Evolutionary conservation across 1,284 basidiomycete genomes (phyloP), one percentile per base, ranked within the genome.

Genomic region (Mycosarcoma mackinlayi): DNA sequence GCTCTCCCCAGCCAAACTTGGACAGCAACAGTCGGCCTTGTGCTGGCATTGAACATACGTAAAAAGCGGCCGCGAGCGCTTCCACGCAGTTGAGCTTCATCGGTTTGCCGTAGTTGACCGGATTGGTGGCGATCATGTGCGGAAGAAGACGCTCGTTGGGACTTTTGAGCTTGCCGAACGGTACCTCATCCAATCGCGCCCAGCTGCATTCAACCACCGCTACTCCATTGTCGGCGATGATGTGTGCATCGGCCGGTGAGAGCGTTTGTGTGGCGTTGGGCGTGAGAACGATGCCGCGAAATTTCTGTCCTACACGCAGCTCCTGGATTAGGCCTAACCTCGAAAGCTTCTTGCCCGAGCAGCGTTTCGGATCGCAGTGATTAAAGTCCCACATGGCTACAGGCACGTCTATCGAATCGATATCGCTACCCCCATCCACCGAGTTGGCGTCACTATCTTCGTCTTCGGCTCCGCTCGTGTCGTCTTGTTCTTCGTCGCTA

Each of bases 161-260:
- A 70, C 92, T 92, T 19, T 92, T 88, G 76, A 98, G 95, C 84
- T 96, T 97, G 51, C 87, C 86, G 81, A 96, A 98, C 0, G 95
- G 95, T 3, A 98, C 90, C 69, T 98, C 94, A 52, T 94, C 92
- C 7, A 98, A 84, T 19, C 94, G 87, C 2, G 95, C 95, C 95
- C 95, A 98, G 4, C 92, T 94, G 83, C 94, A 97, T 82, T 98
- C 95, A 2, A 98, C 93, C 8, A 98, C 95, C 0, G 95, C 95
- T 1, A 98, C 85, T 0, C 95, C 95, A 37, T 86, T 86, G 59
- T 88, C 86, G 4, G 87, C 85, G 13, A 98, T 85, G 49, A 94
- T 88, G n/a, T 91, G 89, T 16, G 88, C 87, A 81, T 98, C 95
- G 0, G 90, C 87, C 0, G 93, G 93, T 44, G 90, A 91, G 25